phyloP scores from a whole-genome alignment of 345 rosid genomes.

The Gossypium anomalum region DNA sequence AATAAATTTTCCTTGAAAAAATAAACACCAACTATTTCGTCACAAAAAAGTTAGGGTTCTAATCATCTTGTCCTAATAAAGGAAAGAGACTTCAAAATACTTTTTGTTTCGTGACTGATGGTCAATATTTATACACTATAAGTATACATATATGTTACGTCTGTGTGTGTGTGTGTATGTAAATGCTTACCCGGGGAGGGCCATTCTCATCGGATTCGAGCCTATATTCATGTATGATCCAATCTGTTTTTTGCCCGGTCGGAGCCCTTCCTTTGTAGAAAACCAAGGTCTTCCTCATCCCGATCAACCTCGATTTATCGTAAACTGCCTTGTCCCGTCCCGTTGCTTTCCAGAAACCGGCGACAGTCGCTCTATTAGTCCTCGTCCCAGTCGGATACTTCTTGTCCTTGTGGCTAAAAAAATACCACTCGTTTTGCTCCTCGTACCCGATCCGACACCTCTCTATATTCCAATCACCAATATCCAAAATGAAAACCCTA shows the following conservation, averaged over 20 bases:
- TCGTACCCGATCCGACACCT: slow-evolving; percentile 88
- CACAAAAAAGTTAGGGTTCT: too few relatives aligned
- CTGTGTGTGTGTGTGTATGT: not conserved
- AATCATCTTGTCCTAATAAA: too few relatives aligned
- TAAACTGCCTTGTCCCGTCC: slow-evolving; percentile 93
- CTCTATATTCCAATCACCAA: slow-evolving; percentile 47
- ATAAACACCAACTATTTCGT: too few relatives aligned
- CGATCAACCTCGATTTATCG: slow-evolving; percentile 77
- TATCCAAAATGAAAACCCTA: slow-evolving; percentile 19
- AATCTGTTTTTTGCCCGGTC: slow-evolving; percentile 88
- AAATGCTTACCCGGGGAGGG: slow-evolving; percentile 71
- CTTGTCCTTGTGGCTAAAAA: slow-evolving; percentile 97
- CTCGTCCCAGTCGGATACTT: slow-evolving; percentile 98
- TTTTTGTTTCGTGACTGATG: too few relatives aligned
- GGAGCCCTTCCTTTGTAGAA: slow-evolving; percentile 99
- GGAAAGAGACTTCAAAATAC: too few relatives aligned
- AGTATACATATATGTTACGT: too few relatives aligned
- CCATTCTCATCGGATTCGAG: slow-evolving; percentile 92
- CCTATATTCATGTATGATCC: slow-evolving; percentile 98
- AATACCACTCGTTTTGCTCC: slow-evolving; percentile 95
- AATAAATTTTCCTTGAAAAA: too few relatives aligned
- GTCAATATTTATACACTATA: too few relatives aligned
- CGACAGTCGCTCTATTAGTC: slow-evolving; percentile 92
- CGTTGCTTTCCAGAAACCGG: slow-evolving; percentile 98
- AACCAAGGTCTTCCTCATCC: slow-evolving; percentile 97